Conservation (phyloP, 164 flowering plant genomes). For the Aristolochia contorta region DNA sequence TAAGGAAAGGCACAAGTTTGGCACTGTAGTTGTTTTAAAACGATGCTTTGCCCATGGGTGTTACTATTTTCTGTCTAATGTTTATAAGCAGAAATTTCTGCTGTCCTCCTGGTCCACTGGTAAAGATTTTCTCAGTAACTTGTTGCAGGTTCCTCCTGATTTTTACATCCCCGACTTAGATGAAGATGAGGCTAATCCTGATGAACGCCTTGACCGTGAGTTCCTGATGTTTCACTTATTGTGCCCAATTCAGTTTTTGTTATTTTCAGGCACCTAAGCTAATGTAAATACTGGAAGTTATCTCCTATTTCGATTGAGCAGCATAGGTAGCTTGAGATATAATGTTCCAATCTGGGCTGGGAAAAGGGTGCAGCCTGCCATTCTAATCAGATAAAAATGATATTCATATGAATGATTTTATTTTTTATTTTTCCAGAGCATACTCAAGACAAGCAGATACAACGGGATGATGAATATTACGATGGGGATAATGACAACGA, state of each 20-base stretch:
- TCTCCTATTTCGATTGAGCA: neutral
- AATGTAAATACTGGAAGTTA: neutral
- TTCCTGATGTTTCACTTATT: constrained; percentile 7
- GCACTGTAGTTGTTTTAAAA: neutral
- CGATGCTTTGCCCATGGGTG: neutral
- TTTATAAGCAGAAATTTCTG: too few relatives aligned
- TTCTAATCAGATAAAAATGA: too few relatives aligned
- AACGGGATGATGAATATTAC: constrained; percentile 87
- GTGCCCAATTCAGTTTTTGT: neutral
- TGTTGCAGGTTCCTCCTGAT: constrained; percentile 86
- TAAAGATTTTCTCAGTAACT: neutral
- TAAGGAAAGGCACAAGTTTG: constrained; percentile 15
- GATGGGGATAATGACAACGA: constrained; percentile 95
- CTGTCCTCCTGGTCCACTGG: too few relatives aligned
- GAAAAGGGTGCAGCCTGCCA: too few relatives aligned
- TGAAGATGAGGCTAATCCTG: constrained; percentile 87
- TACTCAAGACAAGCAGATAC: constrained; percentile 84
- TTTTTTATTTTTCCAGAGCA: constrained; percentile 48
- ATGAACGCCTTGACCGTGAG: constrained; percentile 89
- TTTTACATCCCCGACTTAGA: constrained; percentile 90
- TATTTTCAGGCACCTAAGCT: neutral
- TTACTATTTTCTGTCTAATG: too few relatives aligned
- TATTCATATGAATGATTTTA: too few relatives aligned
- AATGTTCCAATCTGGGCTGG: too few relatives aligned
- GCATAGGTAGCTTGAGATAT: too few relatives aligned